These are phyloP conservation scores for Camelina hispida DNA, from an alignment of 345 rosid species.

Conservation along the genomic window DNA sequence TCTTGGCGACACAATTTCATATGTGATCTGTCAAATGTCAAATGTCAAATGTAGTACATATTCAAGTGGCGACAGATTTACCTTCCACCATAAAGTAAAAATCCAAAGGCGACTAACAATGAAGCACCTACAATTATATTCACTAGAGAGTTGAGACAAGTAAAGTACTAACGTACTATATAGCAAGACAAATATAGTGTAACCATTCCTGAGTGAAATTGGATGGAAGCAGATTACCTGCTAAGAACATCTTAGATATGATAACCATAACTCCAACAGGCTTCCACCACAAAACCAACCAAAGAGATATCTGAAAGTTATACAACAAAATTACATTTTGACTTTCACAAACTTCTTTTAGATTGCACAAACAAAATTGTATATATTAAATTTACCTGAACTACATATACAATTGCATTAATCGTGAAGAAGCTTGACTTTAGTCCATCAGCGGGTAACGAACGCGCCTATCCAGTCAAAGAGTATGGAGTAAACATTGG, in stretches of 20 bases:
- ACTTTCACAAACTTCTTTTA: background rate
- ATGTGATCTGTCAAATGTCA: background rate
- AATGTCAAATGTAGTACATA: background rate
- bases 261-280: conserved; percentile 53
- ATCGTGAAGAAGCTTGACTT: conserved; percentile 70
- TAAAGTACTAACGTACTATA: too few species aligned
- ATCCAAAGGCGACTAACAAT: conserved; percentile 79
- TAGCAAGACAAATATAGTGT: background rate
- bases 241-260: conserved; percentile 82
- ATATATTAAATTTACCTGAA: conserved; percentile 60
- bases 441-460: conserved; percentile 70
- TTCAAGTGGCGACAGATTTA: conserved; percentile 36
- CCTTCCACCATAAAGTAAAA: conserved; percentile 93
- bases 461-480: conserved; percentile 46
- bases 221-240: conserved; percentile 47
- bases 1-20: background rate
- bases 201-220: background rate
- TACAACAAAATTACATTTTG: background rate
- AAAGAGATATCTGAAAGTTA: conserved; percentile 64
- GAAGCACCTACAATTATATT: conserved; percentile 62
- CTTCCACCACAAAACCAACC: conserved; percentile 83
- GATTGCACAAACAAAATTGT: background rate
- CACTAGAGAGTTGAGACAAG: background rate
- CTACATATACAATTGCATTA: conserved; percentile 66
- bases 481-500: conserved; percentile 16